Evolutionary conservation across 352 stramenopile genomes (phyloP), one percentile per base, ranked within the genome.

Genomic region (Phytophthora colocasiae): DNA sequence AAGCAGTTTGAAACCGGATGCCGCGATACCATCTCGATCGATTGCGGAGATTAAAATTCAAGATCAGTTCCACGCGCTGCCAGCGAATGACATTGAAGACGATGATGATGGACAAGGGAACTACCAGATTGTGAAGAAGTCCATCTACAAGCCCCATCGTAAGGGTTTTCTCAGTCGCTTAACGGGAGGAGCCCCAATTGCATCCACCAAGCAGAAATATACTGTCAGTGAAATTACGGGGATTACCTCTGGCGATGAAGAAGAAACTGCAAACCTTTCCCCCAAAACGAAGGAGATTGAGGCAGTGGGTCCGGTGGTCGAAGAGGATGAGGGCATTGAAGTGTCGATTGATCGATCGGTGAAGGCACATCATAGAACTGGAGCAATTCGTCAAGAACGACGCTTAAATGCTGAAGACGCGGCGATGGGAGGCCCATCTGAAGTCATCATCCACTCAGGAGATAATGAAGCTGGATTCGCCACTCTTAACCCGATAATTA

Each of bases 381-480:
- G 39, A 50, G 32, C 39, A 6, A 8, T 4, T 19, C 50, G 55
- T 34, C 53, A 65, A 12, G 38, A 50, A 22, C 32, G 60, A 47
- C 54, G 29, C 10, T 34, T 72, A 29, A 75, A 57, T 24, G 52
- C 58, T 3, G 69, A 75, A 49, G 73, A 79, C 9, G 70, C 71
- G 12, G 58, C 66, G 15, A 48, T 75, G 34, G 70, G 58, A 31
- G 51, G 65, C 1, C 63, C 69, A 0, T 81, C 84, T 4, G 78
- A 91, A 60, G 80, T 93, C 3, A 75, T 93, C 34, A 93, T 93
- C 46, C 84, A 93, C 53, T 91, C 84, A 19, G 78, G 78, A 14
- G 84, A 92, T 39, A 88, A 74, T 19, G 82, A 92, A 38, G 78
- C 79, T 14, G 76, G 79, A 14, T 93, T 89, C 40, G 82, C 77